Evolutionary conservation across 257 asterid genomes (phyloP).

Genomic region (Lycium barbarum): DNA sequence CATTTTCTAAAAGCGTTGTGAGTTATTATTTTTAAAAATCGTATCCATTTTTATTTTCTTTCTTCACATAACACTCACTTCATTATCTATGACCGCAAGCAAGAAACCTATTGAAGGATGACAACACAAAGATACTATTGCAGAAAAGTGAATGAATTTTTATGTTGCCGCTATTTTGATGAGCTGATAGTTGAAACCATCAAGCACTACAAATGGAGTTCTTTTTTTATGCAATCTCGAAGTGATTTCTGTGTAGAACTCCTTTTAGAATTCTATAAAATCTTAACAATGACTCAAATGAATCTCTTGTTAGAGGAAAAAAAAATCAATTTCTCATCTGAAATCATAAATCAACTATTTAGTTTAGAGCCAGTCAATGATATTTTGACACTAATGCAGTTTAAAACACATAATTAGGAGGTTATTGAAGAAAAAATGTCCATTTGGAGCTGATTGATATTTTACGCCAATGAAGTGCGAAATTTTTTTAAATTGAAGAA

Average conservation of each 20-base stretch:
- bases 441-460: neutral
- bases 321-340: too few relatives aligned
- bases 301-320: neutral
- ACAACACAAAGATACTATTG: neutral
- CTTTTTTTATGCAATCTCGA: too few relatives aligned
- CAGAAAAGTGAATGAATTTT: neutral
- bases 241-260: neutral
- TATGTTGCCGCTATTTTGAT: neutral
- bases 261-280: too few relatives aligned
- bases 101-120: neutral
- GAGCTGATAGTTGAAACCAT: neutral
- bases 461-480: neutral
- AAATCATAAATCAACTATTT: too few relatives aligned
- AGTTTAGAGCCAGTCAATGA: neutral
- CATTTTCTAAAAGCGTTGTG: too few relatives aligned
- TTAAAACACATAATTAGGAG: neutral
- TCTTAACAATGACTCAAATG: neutral
- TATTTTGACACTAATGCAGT: neutral
- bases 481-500: neutral
- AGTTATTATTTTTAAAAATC: too few relatives aligned
- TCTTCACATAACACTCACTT: too few relatives aligned
- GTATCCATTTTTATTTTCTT: too few relatives aligned
- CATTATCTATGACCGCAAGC: neutral
- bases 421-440: neutral
- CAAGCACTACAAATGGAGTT: neutral